These are phyloP conservation scores for Epichloe scottii DNA, from an alignment of 2,329 filamentous ascomycete genomes.

Conservation along the genomic window DNA sequence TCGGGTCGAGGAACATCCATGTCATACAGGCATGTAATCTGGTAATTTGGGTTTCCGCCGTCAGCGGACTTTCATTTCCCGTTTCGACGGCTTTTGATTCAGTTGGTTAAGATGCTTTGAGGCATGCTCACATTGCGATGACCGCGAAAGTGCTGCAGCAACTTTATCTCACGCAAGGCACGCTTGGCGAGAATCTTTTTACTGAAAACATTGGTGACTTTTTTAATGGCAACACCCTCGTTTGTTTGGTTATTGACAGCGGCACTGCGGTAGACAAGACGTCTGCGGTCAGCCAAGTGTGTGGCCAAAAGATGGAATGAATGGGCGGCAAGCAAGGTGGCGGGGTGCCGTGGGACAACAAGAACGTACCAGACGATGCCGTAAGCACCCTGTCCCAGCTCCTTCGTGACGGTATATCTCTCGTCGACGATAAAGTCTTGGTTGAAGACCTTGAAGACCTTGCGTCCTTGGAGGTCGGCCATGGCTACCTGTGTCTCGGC, in stretches of 20 bases:
- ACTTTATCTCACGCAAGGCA: constrained; percentile 93
- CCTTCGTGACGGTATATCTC: constrained; percentile 96
- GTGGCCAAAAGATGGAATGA: background rate
- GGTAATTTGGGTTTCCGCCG: background rate
- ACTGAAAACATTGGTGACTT: constrained; percentile 99
- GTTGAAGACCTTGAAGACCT: constrained; percentile 99
- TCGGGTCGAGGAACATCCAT: constrained; percentile 98
- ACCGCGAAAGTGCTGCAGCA: constrained; percentile 92
- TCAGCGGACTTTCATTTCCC: background rate
- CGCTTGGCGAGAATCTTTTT: constrained; percentile 99
- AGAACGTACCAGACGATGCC: constrained; percentile 82
- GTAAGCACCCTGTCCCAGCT: constrained; percentile 94
- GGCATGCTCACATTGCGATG: constrained; percentile 60
- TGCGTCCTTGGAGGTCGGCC: constrained; percentile 45
- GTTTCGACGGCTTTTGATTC: background rate
- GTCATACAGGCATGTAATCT: constrained; percentile 98
- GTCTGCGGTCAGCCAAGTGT: background rate
- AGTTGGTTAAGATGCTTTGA: background rate
- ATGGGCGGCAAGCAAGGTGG: background rate
- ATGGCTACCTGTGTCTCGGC: constrained; percentile 15
- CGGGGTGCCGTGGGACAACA: background rate
- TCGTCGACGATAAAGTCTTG: constrained; percentile 98
- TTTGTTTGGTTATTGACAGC: constrained; percentile 82
- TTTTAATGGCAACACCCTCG: constrained; percentile 97
- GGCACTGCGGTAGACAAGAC: constrained; percentile 44